phyloP scores from a whole-genome alignment of 2,329 filamentous ascomycete genomes.

The Calonectria henricotiae region DNA sequence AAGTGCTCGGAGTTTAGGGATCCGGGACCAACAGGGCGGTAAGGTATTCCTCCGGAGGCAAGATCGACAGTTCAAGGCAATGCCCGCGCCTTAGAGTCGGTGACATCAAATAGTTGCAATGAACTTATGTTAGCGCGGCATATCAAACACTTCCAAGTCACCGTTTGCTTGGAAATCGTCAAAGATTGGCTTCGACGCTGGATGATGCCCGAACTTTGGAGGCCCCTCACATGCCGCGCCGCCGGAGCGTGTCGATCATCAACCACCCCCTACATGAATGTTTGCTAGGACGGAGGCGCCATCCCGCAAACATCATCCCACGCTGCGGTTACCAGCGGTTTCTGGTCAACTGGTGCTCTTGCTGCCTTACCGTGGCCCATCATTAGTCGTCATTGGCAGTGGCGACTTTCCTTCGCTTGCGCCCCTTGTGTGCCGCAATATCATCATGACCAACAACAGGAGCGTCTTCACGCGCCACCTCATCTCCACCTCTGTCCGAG shows the following conservation, averaged over 20 bases:
- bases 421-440: conserved; percentile 46
- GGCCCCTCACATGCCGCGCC: conserved; percentile 34
- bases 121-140: conserved; percentile 2
- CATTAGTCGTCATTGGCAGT: conserved; percentile 42
- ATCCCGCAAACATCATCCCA: conserved; percentile 23
- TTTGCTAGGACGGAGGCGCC: conserved; percentile 18
- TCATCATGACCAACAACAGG: conserved; percentile 49
- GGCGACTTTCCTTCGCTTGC: conserved; percentile 57
- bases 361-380: conserved; percentile 10
- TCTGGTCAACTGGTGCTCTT: conserved; percentile 27
- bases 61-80: conserved; percentile 17
- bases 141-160: conserved; percentile 19
- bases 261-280: conserved; percentile 34
- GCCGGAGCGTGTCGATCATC: conserved; percentile 36
- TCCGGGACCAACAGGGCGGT: conserved; percentile 19
- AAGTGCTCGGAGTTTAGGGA: conserved; percentile 7
- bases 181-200: background rate
- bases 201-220: conserved; percentile 7
- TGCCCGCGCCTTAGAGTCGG: background rate
- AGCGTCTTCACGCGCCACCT: conserved; percentile 42
- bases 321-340: conserved; percentile 19
- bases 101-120: conserved; percentile 12
- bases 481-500: conserved; percentile 36
- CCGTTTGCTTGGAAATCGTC: conserved; percentile 1
- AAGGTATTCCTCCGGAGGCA: background rate